A percentile compares a stretch with the other conserved stretches of the same genome.
phyloP scores from a whole-genome alignment of 73 alveolate species.

The Paramecium sonneborni region DNA sequence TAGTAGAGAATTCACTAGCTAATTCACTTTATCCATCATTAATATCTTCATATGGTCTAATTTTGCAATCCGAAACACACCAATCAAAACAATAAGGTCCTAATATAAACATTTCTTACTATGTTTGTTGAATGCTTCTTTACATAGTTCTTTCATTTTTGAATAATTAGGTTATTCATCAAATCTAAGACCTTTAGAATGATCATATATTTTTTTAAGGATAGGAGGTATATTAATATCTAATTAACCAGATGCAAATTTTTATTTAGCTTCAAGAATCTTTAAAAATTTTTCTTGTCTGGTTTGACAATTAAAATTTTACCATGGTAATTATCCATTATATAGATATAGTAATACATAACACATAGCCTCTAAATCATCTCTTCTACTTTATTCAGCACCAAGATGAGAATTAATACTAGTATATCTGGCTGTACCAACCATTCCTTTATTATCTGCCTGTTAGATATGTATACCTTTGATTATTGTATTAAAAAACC shows the following conservation, averaged over 20 bases:
- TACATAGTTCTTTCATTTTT: slow-evolving; percentile 22
- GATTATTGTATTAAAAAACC: neutral
- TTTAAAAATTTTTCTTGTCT: slow-evolving; percentile 59
- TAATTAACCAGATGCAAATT: slow-evolving; percentile 52
- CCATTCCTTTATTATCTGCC: slow-evolving; percentile 61
- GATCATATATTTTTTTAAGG: slow-evolving; percentile 41
- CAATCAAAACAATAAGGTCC: slow-evolving; percentile 65
- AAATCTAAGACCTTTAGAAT: slow-evolving; percentile 43
- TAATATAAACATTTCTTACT: neutral
- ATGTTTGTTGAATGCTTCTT: neutral
- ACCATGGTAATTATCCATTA: slow-evolving; percentile 67
- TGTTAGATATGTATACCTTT: slow-evolving; percentile 53
- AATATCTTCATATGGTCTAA: slow-evolving; percentile 23
- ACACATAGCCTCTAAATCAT: slow-evolving; percentile 71
- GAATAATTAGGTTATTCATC: slow-evolving; percentile 55
- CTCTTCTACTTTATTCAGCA: slow-evolving; percentile 67
- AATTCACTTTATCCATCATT: slow-evolving; percentile 32
- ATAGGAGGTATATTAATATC: slow-evolving; percentile 38
- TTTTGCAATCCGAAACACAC: slow-evolving; percentile 55
- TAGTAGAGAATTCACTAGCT: neutral
- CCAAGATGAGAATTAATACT: slow-evolving; percentile 66
- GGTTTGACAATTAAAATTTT: slow-evolving; percentile 36
- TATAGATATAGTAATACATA: slow-evolving; percentile 61
- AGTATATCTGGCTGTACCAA: slow-evolving; percentile 72
- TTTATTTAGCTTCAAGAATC: slow-evolving; percentile 51